Percentiles rank a stretch among this genome's conserved stretches.
Conservation (phyloP, 2,329 filamentous ascomycete genomes). For the Diplodia corticola region DNA sequence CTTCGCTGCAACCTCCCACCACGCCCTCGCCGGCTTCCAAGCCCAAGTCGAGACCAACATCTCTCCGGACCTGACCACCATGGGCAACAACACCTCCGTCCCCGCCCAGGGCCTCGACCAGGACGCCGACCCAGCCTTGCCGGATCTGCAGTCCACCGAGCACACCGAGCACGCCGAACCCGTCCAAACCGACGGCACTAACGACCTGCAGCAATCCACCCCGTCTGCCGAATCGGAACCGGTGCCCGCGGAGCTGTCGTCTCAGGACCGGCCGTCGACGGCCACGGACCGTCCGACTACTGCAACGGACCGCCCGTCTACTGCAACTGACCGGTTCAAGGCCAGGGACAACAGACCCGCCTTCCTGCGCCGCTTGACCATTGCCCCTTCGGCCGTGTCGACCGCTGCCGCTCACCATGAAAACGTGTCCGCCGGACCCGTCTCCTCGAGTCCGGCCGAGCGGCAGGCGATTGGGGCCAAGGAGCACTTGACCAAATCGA, state of each 20-base stretch:
- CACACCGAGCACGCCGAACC: no score
- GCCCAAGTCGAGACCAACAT: neutral
- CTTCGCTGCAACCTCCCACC: neutral
- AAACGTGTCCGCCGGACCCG: constrained; percentile 9
- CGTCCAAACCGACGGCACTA: neutral
- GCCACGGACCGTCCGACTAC: neutral
- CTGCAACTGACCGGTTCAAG: neutral
- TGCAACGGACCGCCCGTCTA: neutral
- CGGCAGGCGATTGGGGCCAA: neutral
- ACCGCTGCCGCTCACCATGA: constrained; percentile 4
- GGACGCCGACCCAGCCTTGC: neutral
- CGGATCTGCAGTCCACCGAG: neutral
- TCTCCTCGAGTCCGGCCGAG: neutral
- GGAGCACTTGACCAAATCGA: constrained; percentile 15
- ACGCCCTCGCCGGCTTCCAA: neutral
- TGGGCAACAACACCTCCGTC: constrained; percentile 15
- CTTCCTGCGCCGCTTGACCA: constrained; percentile 17
- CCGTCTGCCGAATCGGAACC: neutral
- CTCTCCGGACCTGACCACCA: constrained; percentile 1
- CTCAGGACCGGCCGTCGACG: neutral
- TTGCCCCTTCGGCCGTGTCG: neutral
- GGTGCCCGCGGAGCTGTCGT: neutral
- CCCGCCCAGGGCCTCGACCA: neutral
- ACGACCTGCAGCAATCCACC: constrained; percentile 4
- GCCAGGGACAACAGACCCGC: constrained; percentile 10